These are phyloP conservation scores for Kwoniella sp. DNA, from an alignment of 768 basidiomycete genomes.

Conservation along the genomic window DNA sequence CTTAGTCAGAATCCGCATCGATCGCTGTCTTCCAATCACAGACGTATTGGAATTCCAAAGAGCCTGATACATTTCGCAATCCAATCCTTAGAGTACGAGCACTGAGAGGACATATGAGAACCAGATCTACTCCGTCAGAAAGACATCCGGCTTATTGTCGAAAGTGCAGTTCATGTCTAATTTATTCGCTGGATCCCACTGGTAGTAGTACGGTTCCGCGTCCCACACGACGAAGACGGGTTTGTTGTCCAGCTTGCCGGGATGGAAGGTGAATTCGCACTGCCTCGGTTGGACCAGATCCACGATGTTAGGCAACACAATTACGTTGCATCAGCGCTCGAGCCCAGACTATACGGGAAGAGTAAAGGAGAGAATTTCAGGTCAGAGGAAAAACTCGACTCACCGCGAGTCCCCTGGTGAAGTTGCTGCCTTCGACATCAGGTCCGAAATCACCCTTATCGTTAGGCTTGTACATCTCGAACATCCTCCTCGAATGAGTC, in stretches of 20 bases:
- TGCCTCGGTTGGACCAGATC: background rate
- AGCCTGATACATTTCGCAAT: too few relatives aligned
- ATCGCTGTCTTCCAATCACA: too few relatives aligned
- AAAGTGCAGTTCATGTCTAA: slow-evolving; percentile 5
- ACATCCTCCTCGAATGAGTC: background rate
- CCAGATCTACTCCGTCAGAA: background rate
- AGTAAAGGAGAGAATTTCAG: too few relatives aligned
- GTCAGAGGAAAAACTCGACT: too few relatives aligned
- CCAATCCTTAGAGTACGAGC: too few relatives aligned
- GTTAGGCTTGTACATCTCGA: slow-evolving; percentile 9
- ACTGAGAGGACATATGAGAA: background rate
- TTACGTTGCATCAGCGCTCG: too few relatives aligned
- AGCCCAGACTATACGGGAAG: too few relatives aligned
- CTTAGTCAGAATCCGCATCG: too few relatives aligned
- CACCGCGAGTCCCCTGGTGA: background rate
- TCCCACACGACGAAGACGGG: slow-evolving; percentile 6
- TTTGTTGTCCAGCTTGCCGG: background rate
- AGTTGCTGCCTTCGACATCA: slow-evolving; percentile 3
- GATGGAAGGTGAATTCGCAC: slow-evolving; percentile 13
- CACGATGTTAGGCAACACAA: background rate
- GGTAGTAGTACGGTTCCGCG: background rate
- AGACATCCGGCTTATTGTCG: background rate
- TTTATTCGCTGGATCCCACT: slow-evolving; percentile 11
- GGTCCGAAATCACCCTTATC: slow-evolving; percentile 9
- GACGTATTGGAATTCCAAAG: too few relatives aligned